Base-by-base conservation (phyloP, 2,329 filamentous ascomycete genomes). In the Fusarium sambucinum region DNA sequence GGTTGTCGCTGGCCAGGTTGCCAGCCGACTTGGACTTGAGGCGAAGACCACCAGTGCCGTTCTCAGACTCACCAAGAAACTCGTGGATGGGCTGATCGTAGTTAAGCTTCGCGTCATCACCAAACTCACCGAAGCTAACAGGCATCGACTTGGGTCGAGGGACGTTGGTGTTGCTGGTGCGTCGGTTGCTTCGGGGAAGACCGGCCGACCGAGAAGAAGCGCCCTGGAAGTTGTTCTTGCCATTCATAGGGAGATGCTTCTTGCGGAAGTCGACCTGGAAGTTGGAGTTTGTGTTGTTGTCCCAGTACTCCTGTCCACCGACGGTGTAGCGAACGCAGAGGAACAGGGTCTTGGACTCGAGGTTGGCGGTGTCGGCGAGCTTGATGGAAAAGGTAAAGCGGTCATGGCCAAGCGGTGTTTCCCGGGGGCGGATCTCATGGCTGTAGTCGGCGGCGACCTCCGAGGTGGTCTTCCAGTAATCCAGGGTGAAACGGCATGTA, bases 401-500 rank as follows among this genome's bases (percentile, higher is more conserved):
- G 78, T 99, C 96, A 72, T 91, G 90, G 47, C 90, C 89, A 71
- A 91, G 85, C 23, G 87, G 82, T 5, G 82, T 83, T 41, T 91
- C 87, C 70, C 87, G 87, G 29, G 88, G 88, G 42, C 89, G 88
- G 45, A 95, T 87, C 80, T 96, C 92, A 65, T 92, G 88, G 77
- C 90, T 90, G 81, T 88, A 99, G 74, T 97, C 94, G n/a, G 93
- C 95, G 37, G 86, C 86, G 3, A 98, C 92, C 77, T 99, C 96
- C 1, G 96, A 99, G 0, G 94, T 96, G 0, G 96, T 99, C 85
- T 97, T 97, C 96, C 96, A 99, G 81, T 97, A 96, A 79, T 99
- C 96, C 46, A 97, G 86, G 0, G 96, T 99, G 79, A 99, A 99
- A 51, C 96, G 89, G 78, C 93, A 95, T n/a, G 91, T 89, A 55